Evolutionary conservation across 2,329 filamentous ascomycete genomes (phyloP).

Genomic region (Cryphonectria parasitica): DNA sequence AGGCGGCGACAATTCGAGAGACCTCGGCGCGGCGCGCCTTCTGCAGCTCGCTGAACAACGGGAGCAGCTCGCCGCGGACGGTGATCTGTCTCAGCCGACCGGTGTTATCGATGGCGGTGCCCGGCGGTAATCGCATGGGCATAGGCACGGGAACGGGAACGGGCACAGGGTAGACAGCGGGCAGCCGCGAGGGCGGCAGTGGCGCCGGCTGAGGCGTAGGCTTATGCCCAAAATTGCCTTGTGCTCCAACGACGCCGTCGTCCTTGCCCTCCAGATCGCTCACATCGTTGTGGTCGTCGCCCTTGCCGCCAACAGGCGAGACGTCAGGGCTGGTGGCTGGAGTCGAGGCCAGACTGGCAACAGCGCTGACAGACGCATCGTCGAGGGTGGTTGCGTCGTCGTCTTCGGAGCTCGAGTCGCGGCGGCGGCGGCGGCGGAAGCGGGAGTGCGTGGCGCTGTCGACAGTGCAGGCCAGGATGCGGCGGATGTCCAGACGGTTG

Average conservation of each 20-base stretch:
- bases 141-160: not conserved
- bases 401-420: constrained; percentile 9
- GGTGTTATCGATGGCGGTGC: not conserved
- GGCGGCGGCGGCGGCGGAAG: not conserved
- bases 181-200: not conserved
- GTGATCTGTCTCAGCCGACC: not conserved
- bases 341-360: constrained; percentile 4
- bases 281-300: constrained; percentile 6
- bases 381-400: not conserved
- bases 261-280: constrained; percentile 2
- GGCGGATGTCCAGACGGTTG: not conserved
- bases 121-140: not conserved
- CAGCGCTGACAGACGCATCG: not conserved
- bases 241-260: not conserved
- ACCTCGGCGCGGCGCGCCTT: constrained; percentile 15
- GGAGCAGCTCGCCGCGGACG: constrained; percentile 1
- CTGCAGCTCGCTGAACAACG: constrained; percentile 18
- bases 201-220: not conserved
- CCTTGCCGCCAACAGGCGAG: constrained; percentile 6
- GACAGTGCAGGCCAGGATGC: not conserved
- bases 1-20: constrained; percentile 6
- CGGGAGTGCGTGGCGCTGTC: not conserved
- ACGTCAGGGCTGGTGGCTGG: constrained; percentile 11
- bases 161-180: not conserved
- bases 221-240: not conserved